Evolutionary conservation across 1,139 yeast species (phyloP).

Genomic region (Candida pseudoviswanathii): DNA sequence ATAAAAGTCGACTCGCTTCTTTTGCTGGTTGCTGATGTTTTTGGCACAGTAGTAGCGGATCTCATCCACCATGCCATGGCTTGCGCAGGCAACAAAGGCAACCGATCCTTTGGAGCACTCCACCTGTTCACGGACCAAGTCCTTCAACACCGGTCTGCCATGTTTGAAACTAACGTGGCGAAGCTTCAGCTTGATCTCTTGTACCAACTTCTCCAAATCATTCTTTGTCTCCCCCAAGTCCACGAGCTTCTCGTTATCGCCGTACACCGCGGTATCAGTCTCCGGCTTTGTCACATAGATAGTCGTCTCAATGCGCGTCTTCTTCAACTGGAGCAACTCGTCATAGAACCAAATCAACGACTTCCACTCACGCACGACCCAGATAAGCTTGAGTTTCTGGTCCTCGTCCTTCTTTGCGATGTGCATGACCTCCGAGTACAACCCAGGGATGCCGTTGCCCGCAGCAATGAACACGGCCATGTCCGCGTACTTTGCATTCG

Average conservation of each 20-base stretch:
- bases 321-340: constrained; percentile 29
- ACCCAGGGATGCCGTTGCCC: constrained; percentile 49
- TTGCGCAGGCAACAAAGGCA: constrained; percentile 56
- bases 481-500: constrained; percentile 32
- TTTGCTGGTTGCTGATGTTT: constrained; percentile 24
- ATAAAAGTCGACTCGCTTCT: constrained; percentile 37
- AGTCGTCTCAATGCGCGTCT: constrained; percentile 28
- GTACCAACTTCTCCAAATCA: not conserved
- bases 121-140: constrained; percentile 28
- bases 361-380: constrained; percentile 39
- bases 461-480: constrained; percentile 42
- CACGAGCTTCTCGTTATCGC: not conserved
- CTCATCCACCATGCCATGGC: constrained; percentile 54
- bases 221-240: not conserved
- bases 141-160: constrained; percentile 37
- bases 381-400: constrained; percentile 27
- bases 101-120: constrained; percentile 34
- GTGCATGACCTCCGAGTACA: constrained; percentile 39
- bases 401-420: constrained; percentile 23
- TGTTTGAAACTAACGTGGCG: constrained; percentile 31
- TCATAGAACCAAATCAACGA: constrained; percentile 38
- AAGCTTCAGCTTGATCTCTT: constrained; percentile 22
- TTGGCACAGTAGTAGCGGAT: constrained; percentile 39
- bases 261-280: not conserved
- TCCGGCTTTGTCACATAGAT: constrained; percentile 36